phyloP scores from a whole-genome alignment of 2,329 filamentous ascomycete species.

The Nectriaceae sp. region DNA sequence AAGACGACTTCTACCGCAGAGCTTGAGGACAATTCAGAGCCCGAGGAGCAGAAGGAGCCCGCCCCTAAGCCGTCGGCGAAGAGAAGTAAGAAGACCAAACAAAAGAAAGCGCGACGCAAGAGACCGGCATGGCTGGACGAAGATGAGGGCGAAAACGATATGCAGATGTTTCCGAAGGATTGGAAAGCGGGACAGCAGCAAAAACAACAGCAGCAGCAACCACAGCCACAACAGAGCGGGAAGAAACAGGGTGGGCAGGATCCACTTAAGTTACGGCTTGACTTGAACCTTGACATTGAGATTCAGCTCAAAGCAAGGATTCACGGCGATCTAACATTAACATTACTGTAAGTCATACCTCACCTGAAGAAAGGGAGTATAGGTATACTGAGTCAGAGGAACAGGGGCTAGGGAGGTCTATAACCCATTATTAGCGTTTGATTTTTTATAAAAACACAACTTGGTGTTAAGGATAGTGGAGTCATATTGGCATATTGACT shows the following conservation, averaged over 20 bases:
- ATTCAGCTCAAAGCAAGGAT: conserved; percentile 85
- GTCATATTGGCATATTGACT: too few relatives aligned
- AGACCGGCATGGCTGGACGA: conserved; percentile 27
- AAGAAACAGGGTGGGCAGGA: conserved; percentile 18
- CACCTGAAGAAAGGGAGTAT: conserved; percentile 8
- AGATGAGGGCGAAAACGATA: too few relatives aligned
- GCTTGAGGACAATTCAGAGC: conserved; percentile 19
- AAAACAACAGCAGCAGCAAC: conserved; percentile 13
- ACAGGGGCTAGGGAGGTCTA: too few relatives aligned
- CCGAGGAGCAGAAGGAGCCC: conserved; percentile 17
- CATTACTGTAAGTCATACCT: conserved; percentile 56
- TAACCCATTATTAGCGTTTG: too few relatives aligned
- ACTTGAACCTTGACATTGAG: conserved; percentile 81
- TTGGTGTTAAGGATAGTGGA: too few relatives aligned
- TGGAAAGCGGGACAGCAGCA: conserved; percentile 20
- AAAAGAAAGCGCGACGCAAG: conserved; percentile 8
- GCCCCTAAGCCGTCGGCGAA: conserved; percentile 16
- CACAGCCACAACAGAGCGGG: conserved; percentile 13
- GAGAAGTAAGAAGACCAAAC: conserved; percentile 13
- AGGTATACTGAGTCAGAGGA: conserved; percentile 27
- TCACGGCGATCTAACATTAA: conserved; percentile 79
- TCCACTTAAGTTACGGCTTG: conserved; percentile 67
- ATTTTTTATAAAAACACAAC: too few relatives aligned
- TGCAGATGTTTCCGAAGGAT: too few relatives aligned
- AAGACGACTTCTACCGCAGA: conserved; percentile 19